A percentile compares a stretch with the other conserved stretches of the same genome.
Evolutionary conservation across 768 basidiomycete genomes (phyloP).

Genomic region (Calocybe indica): DNA sequence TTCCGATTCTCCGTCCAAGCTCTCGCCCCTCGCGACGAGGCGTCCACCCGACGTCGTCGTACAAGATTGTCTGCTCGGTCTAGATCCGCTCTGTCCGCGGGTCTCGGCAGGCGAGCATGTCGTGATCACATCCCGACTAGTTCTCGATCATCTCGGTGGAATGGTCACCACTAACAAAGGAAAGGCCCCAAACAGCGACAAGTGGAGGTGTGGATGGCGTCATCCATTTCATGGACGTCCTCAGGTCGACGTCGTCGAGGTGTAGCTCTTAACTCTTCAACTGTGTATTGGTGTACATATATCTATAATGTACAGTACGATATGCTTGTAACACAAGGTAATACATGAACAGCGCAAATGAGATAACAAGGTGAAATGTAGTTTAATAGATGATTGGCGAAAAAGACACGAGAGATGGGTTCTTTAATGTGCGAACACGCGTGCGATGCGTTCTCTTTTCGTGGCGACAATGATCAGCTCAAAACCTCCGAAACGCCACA

Average conservation of each 20-base stretch:
- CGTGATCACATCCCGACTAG: slow-evolving; percentile 34
- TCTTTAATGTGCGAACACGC: no score
- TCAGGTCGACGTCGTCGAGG: slow-evolving; percentile 28
- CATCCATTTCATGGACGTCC: slow-evolving; percentile 35
- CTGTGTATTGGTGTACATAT: slow-evolving; percentile 6
- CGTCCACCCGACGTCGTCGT: slow-evolving; percentile 33
- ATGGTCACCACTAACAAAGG: slow-evolving; percentile 25
- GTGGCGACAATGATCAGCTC: no score
- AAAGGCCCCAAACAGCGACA: slow-evolving; percentile 22
- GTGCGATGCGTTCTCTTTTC: no score
- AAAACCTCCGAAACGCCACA: background rate
- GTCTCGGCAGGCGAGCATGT: slow-evolving; percentile 17
- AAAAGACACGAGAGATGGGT: no score
- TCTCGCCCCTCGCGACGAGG: slow-evolving; percentile 19
- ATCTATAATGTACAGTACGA: background rate
- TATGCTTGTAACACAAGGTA: background rate
- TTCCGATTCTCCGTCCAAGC: slow-evolving; percentile 18
- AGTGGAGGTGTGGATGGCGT: slow-evolving; percentile 41
- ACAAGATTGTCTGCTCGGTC: slow-evolving; percentile 36
- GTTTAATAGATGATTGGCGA: no score
- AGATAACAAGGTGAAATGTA: no score
- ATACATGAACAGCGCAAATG: no score
- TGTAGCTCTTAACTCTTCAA: slow-evolving; percentile 8
- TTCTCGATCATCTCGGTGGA: slow-evolving; percentile 38
- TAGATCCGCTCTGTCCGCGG: slow-evolving; percentile 29